Evolutionary conservation across 2,329 filamentous ascomycete species (phyloP).

Genomic region (Verticillium nubilum): DNA sequence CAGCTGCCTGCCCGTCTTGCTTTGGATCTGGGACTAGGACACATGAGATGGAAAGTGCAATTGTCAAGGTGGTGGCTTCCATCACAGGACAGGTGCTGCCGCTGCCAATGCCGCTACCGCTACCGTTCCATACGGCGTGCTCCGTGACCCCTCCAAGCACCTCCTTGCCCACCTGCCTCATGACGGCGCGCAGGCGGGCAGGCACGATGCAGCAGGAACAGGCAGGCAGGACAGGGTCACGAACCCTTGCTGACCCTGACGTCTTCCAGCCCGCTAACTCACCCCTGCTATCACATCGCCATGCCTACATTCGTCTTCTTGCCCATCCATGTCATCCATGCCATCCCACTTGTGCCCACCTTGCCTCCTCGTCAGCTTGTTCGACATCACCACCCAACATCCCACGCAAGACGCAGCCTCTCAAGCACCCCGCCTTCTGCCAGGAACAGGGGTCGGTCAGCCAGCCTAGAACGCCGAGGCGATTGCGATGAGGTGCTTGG

Average conservation of each 20-base stretch:
- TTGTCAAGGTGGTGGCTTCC: background rate
- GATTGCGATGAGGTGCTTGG: background rate
- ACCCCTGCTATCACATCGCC: background rate
- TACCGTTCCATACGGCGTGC: background rate
- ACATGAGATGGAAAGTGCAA: background rate
- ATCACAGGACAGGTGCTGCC: too few relatives aligned
- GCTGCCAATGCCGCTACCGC: too few relatives aligned
- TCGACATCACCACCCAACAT: background rate
- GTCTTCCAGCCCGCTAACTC: background rate
- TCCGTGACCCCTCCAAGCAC: background rate
- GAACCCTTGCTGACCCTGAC: background rate
- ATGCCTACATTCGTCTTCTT: background rate
- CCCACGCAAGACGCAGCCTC: background rate
- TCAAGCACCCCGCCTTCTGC: slow-evolving; percentile 2
- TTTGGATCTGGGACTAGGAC: background rate
- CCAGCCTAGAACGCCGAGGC: background rate
- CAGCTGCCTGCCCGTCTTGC: background rate
- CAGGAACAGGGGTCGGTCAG: slow-evolving; percentile 1
- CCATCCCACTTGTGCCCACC: background rate
- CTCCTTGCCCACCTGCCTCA: background rate
- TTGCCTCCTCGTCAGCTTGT: background rate
- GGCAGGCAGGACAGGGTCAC: background rate
- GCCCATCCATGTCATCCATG: background rate
- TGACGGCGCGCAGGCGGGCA: background rate
- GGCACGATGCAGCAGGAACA: background rate